A percentile compares a stretch with the other conserved stretches of the same genome.
phyloP scores from a whole-genome alignment of 148 eudicot genomes.

The Rhododendron griersonianum region DNA sequence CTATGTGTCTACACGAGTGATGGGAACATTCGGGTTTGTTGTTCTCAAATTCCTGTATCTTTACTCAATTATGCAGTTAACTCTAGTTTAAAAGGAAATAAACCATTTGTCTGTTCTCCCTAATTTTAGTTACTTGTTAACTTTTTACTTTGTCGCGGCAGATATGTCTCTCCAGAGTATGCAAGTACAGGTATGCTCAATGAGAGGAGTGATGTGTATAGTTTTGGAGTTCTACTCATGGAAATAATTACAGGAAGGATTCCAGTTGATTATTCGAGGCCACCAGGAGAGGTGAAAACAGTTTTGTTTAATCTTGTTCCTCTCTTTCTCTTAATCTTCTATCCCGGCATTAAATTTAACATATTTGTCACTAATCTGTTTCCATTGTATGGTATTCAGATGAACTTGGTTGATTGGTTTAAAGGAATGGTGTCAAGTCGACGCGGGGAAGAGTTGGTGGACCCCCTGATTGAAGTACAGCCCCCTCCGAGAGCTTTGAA shows the following conservation, averaged over 20 bases:
- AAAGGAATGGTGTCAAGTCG: constrained; percentile 79
- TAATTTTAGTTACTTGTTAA: not conserved
- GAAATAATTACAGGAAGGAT: constrained; percentile 82
- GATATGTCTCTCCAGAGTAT: constrained; percentile 97
- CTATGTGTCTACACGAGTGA: constrained; percentile 90
- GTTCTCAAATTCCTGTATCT: not conserved
- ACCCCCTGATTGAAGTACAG: constrained; percentile 49
- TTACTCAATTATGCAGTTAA: not conserved
- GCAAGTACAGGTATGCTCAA: constrained; percentile 97
- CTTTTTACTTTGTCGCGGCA: constrained; percentile 18
- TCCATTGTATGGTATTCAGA: constrained; percentile 38
- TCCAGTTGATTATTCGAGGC: constrained; percentile 87
- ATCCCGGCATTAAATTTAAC: not conserved
- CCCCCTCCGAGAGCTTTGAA: constrained; percentile 80
- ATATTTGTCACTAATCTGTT: not conserved
- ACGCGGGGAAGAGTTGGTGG: constrained; percentile 79
- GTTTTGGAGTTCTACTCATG: constrained; percentile 93
- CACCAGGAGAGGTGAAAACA: constrained; percentile 78
- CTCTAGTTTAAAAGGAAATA: not conserved
- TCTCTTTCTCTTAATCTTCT: not conserved
- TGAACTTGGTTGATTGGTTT: constrained; percentile 98
- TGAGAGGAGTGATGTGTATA: constrained; percentile 87
- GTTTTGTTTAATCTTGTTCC: not conserved
- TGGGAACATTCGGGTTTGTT: constrained; percentile 97
- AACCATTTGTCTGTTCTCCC: not conserved